These are phyloP conservation scores for Cystobasidium ongulense DNA, from an alignment of 768 basidiomycete genomes.

Conservation along the genomic window DNA sequence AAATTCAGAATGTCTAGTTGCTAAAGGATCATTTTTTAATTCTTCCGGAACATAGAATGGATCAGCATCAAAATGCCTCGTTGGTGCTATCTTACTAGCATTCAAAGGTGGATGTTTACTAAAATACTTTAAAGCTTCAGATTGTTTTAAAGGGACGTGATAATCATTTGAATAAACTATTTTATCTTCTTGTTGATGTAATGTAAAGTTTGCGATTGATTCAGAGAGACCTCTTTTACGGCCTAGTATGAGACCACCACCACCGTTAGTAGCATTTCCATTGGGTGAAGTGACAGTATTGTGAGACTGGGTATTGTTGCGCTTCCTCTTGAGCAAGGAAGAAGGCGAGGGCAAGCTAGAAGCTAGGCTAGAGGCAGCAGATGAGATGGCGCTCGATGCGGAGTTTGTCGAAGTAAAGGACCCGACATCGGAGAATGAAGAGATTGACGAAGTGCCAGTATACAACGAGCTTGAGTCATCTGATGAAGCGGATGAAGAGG, in stretches of 20 bases:
- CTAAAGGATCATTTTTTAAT: slow-evolving; percentile 9
- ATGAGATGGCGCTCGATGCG: not conserved
- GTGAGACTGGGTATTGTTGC: not conserved
- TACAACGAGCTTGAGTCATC: not conserved
- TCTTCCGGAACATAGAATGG: slow-evolving; percentile 25
- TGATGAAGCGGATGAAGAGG: not conserved
- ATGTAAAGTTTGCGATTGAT: not conserved
- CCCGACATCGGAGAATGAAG: not conserved
- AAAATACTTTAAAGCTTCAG: not conserved
- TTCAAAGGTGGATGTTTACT: slow-evolving; percentile 23
- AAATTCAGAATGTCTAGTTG: slow-evolving; percentile 64
- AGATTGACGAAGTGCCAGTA: not conserved
- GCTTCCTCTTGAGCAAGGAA: not conserved
- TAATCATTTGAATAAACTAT: slow-evolving; percentile 27
- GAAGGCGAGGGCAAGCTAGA: not conserved
- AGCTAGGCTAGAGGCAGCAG: not conserved
- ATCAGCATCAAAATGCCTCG: slow-evolving; percentile 26
- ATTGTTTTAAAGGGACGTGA: not conserved
- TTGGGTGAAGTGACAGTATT: not conserved
- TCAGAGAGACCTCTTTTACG: not conserved
- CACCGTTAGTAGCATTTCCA: not conserved
- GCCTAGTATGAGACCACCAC: not conserved
- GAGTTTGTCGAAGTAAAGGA: not conserved
- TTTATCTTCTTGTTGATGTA: not conserved
- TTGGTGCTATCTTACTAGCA: slow-evolving; percentile 6